Percentiles rank a stretch among this genome's conserved stretches.
Evolutionary conservation across 73 alveolate genomes (phyloP).

Genomic region (Tetrahymena malaccensis): DNA sequence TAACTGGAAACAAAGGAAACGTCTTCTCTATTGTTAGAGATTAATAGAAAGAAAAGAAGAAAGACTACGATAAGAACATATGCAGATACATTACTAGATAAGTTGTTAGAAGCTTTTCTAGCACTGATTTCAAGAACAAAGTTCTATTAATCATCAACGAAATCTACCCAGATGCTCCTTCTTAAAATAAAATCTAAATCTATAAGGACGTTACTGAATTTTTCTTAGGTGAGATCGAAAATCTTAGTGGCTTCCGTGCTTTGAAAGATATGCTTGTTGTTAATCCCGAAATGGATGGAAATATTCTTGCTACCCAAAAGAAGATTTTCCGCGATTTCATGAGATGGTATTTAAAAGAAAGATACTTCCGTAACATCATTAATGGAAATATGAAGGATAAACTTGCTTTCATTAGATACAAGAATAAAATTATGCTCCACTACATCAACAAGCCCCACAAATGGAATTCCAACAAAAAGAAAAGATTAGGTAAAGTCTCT

Average conservation of each 20-base stretch:
- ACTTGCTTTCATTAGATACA: neutral
- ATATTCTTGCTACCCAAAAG: neutral
- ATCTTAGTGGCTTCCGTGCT: neutral
- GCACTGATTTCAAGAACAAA: neutral
- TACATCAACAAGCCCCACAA: neutral
- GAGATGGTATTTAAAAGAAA: neutral
- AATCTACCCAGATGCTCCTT: neutral
- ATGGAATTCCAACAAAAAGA: neutral
- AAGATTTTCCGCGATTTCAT: neutral
- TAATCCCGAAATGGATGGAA: neutral
- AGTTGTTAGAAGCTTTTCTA: neutral
- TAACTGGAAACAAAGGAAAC: neutral
- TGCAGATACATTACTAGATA: neutral
- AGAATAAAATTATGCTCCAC: neutral
- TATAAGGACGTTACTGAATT: neutral
- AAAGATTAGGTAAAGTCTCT: neutral
- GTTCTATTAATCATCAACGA: neutral
- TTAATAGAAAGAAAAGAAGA: neutral
- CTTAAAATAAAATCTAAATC: neutral
- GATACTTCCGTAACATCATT: neutral
- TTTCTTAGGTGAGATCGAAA: neutral
- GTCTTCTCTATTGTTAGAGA: neutral
- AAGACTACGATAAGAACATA: neutral
- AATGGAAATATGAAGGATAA: neutral
- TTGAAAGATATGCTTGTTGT: neutral